Base-by-base conservation (phyloP, 2,329 filamentous ascomycete species). In the Cytospora leucostoma region DNA sequence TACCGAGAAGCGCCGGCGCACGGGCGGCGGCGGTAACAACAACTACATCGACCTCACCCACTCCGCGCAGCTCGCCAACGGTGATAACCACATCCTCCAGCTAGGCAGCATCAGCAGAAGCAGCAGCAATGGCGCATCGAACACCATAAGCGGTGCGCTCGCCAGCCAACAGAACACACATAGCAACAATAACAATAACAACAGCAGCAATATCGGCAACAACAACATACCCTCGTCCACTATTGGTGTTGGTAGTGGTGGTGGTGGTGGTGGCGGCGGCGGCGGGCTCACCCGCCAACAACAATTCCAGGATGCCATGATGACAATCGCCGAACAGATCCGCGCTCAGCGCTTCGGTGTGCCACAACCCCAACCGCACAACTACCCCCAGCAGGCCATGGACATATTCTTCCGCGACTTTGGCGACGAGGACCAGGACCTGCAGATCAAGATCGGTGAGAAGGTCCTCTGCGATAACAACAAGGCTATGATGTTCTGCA, bases 401-500 rank as follows among this genome's bases (percentile, higher is more conserved):
- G 84, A 87, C 62, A 78, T 85, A 6, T 83, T 87, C 69, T 86
- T 87, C 72, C 77, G 78, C 37, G 84, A 87, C 64, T 87, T 87
- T 69, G 74, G 78, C 15, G 78, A 81, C 55, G 84, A 86, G 67
- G 83, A 86, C 64, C 75, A 82, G 64, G 84, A 87, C 67, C 70
- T 87, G 62, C 84, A 86, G 74, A 75, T 87, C 47, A 84, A 82
- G 71, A 83, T 87, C 38, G 83, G 83, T 0, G 84, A 87, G 71
- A 83, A 83, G 66, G 79, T 83, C 1, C 75, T 87, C 33, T 79
- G 82, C n/a, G 82, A 86, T 67, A 81, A 85, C 66, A 82, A 81
- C 70, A 86, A 84, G 70, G 84, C 84, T 35, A 82, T 86, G 78
- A 79, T 86, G 50, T 87, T 86, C 67, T 85, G 83, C 75, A 86